Conservation (phyloP, 108 stramenopile genomes). For the Nannochloropsis gaditana region DNA sequence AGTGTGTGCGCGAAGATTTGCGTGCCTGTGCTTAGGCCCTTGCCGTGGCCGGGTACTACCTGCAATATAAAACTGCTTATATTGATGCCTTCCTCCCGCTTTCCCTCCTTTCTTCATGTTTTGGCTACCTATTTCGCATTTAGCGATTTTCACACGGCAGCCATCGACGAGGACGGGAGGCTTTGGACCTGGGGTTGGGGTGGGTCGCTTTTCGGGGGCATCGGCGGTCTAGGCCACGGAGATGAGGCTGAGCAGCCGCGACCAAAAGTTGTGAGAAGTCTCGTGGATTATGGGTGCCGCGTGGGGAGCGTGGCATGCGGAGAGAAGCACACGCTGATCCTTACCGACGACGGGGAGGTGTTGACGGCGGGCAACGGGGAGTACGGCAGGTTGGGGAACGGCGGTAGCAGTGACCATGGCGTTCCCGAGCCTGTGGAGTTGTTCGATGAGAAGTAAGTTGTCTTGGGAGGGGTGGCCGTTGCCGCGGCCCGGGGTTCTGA, state of each 20-base stretch:
- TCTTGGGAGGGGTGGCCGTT: too few species aligned
- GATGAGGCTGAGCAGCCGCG: neutral
- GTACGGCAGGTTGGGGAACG: constrained; percentile 72
- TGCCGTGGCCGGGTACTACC: too few species aligned
- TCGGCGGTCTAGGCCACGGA: neutral
- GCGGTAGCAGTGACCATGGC: constrained; percentile 67
- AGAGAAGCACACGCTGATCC: constrained; percentile 67
- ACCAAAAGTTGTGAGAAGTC: constrained; percentile 63
- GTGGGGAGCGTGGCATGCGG: constrained; percentile 65
- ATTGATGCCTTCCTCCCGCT: neutral
- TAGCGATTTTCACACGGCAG: neutral
- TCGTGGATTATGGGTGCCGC: constrained; percentile 69
- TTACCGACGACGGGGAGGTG: constrained; percentile 76
- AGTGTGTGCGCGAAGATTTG: too few species aligned
- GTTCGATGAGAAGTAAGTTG: constrained; percentile 52
- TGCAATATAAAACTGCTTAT: too few species aligned
- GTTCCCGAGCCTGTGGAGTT: constrained; percentile 75
- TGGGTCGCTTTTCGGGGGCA: neutral
- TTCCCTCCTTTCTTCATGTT: too few species aligned
- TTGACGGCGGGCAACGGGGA: constrained; percentile 65
- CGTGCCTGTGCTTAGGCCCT: too few species aligned
- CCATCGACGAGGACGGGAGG: neutral
- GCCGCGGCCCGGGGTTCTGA: too few species aligned
- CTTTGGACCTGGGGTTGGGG: neutral
- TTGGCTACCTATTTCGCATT: too few species aligned